phyloP scores from a whole-genome alignment of 2,329 filamentous ascomycete genomes.

The Exophiala mesophila region DNA sequence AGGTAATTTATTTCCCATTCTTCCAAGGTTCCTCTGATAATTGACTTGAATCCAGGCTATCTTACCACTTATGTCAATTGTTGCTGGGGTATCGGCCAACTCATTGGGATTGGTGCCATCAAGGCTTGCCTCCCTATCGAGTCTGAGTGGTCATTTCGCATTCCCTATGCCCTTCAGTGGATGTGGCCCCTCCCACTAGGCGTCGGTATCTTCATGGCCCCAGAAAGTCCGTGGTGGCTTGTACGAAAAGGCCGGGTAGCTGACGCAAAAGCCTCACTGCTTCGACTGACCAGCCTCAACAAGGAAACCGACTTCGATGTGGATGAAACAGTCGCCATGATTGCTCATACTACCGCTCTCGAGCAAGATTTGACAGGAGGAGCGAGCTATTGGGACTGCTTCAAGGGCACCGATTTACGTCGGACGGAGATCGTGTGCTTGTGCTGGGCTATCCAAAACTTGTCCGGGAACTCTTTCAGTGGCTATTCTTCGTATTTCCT shows the following conservation, averaged over 20 bases:
- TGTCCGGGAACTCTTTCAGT: slow-evolving; percentile 61
- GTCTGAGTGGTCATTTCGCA: slow-evolving; percentile 49
- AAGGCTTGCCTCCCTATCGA: slow-evolving; percentile 41
- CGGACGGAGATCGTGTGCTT: slow-evolving; percentile 69
- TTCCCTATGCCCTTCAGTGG: slow-evolving; percentile 49
- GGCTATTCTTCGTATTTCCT: slow-evolving; percentile 59
- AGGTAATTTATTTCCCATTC: neutral
- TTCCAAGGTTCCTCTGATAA: neutral
- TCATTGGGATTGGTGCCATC: slow-evolving; percentile 49
- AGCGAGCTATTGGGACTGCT: slow-evolving; percentile 74
- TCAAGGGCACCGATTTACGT: slow-evolving; percentile 72
- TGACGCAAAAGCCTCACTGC: slow-evolving; percentile 42
- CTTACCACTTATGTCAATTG: slow-evolving; percentile 43
- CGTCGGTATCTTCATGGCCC: slow-evolving; percentile 43
- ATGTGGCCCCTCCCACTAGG: slow-evolving; percentile 50
- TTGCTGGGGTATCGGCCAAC: slow-evolving; percentile 45
- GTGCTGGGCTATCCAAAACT: slow-evolving; percentile 61
- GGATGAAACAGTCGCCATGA: slow-evolving; percentile 84
- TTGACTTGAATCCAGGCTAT: slow-evolving; percentile 28
- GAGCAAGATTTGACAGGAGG: slow-evolving; percentile 71
- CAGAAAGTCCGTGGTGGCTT: slow-evolving; percentile 50
- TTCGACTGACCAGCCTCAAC: slow-evolving; percentile 42
- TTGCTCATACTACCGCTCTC: slow-evolving; percentile 79
- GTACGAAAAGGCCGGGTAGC: slow-evolving; percentile 42
- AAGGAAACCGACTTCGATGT: slow-evolving; percentile 67